Evolutionary conservation across 495 filamentous ascomycete species (phyloP), one percentile per base, ranked within the genome.

Genomic region (Annulohypoxylon moriforme): DNA sequence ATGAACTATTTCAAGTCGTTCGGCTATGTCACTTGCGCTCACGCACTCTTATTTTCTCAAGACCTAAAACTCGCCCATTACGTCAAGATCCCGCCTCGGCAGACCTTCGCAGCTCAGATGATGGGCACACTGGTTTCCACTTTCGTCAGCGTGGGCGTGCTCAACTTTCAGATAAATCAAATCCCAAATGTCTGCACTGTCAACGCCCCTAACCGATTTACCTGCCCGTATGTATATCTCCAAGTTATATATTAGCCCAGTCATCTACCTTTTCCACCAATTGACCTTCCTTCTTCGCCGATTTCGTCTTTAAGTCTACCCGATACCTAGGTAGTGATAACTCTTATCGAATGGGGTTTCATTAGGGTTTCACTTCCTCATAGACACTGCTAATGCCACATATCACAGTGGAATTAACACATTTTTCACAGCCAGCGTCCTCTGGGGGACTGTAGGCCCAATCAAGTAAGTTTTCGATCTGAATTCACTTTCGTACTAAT

Each of bases 51-150:
- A 20, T 83, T 83, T 74, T 73, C 64, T 25, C 65, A 72, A 57
- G 81, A 83, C 40, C 69, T 83, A 42, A 83, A 83, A 78, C 74
- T 83, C 9, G 81, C 81, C 1, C 81, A 83, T 57, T 83, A 83
- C 66, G 72, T 81, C 62, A 81, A 82, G 76, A 83, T 83, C 44
- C 74, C 81, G 14, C 81, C 80, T 0, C 75, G 81, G 8, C 73
- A 78, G 57, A 82, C 81, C 1, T 83, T 83, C 52, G 75, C 64
- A 34, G 81, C 78, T n/a, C 81, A 83, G 68, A 83, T 82, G 77
- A 73, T 81, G 14, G 78, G 77, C 4, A 81, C 80, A 0, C 58
- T 82, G 14, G 55, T 79, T 18, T 79, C 80, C n/a, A 82, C 80
- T 8, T 74, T 83, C 14, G 78, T 82, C 68, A 77, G 78, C 56